Evolutionary conservation across 257 asterid genomes (phyloP).

Genomic region (Penstemon davidsonii): DNA sequence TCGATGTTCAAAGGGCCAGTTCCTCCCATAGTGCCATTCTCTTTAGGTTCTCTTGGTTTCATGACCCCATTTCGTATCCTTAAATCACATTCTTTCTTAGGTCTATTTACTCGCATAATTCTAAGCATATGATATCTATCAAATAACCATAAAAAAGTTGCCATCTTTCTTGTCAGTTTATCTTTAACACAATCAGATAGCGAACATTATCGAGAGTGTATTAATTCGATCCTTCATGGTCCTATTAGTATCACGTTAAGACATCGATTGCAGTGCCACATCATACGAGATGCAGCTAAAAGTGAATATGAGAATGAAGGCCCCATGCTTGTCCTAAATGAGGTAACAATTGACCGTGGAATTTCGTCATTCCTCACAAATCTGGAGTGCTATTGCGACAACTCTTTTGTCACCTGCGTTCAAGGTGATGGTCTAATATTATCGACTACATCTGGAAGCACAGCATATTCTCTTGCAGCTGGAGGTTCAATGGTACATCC

Average conservation of each 20-base stretch:
- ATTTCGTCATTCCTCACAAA: constrained; percentile 89
- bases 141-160: constrained; percentile 1
- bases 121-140: not conserved
- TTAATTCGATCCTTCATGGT: constrained; percentile 65
- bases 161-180: constrained; percentile 16
- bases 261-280: constrained; percentile 91
- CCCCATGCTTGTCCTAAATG: constrained; percentile 83
- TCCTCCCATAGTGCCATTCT: constrained; percentile 96
- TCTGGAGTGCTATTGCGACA: constrained; percentile 88
- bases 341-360: constrained; percentile 97
- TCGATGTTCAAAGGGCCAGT: constrained; percentile 98
- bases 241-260: constrained; percentile 84
- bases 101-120: constrained; percentile 17
- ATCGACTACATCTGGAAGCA: constrained; percentile 98
- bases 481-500: constrained; percentile 99
- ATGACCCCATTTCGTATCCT: constrained; percentile 99
- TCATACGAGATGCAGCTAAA: constrained; percentile 78
- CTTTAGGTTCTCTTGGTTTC: constrained; percentile 97
- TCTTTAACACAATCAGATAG: constrained; percentile 75
- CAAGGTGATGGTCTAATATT: constrained; percentile 97
- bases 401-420: constrained; percentile 81
- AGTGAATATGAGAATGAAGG: constrained; percentile 81
- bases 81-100: constrained; percentile 13
- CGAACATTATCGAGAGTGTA: constrained; percentile 75
- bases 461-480: constrained; percentile 98